Base-by-base conservation (phyloP, 2,329 filamentous ascomycete species). In the Rutstroemia sp. region DNA sequence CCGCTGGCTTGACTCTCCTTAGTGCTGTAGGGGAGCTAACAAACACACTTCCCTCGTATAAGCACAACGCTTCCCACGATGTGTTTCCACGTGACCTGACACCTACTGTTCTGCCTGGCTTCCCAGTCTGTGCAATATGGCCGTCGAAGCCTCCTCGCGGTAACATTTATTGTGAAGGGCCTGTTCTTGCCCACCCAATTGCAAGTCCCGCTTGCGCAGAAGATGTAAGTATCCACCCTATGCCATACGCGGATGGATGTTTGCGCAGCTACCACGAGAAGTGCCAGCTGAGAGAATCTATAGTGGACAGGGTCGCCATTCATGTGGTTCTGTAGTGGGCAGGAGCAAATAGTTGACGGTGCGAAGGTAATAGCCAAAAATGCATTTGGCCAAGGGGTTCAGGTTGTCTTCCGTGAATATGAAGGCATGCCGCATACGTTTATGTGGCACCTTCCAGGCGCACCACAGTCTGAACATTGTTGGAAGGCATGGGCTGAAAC, bases 311-410 rank as follows among this genome's bases (percentile, higher is more conserved):
- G 51, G 7, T 53, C 51, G 1, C 52, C 51, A 8, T 39, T 51
- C n/a, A 21, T 58, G 38, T 54, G 51, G 45, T 54, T 54, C 25
- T 44, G 45, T 5, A 34, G 23, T 5, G 51, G 51, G 1, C 38
- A 49, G 5, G 56, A 58, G 23, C 51, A 52, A 25, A 39, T 39
- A 5, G 27, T 58, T 12, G 52, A 48, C 37, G 52, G 34, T n/a
- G 27, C 18, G 5, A 30, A 45, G 21, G 14, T 54, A 9, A 10
- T 48, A 2, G 52, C 52, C 5, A 38, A 54, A 38, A 46, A 14
- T 10, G 52, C 52, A 5, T 46, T 21, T 48, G 14, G 27, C 10
- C 52, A 48, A 27, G 42, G 42, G 2, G 52, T 54, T 14, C 16
- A 18, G 14, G 42, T 48, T 38, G 41, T 25, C 14, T 45, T 46